Evolutionary conservation across 768 basidiomycete species (phyloP).

Genomic region (Dictyophora rubrovolvata): DNA sequence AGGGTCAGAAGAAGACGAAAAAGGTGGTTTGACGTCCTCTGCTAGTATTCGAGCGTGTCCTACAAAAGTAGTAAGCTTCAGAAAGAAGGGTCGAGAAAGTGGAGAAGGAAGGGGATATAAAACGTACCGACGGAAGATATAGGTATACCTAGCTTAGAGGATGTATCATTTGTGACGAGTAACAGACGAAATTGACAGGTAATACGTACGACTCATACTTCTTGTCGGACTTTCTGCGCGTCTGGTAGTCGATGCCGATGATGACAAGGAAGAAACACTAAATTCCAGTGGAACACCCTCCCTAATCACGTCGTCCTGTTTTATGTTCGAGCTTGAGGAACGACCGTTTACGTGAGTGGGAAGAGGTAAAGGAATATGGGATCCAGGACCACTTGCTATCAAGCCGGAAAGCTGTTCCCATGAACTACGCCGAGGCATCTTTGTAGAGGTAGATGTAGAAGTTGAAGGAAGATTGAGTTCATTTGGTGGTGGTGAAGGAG

Average conservation of each 20-base stretch:
- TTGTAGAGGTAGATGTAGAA: slow-evolving; percentile 31
- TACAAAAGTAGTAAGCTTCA: slow-evolving; percentile 21
- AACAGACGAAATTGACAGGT: background rate
- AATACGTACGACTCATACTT: slow-evolving; percentile 64
- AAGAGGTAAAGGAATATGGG: slow-evolving; percentile 58
- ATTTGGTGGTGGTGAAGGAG: slow-evolving; percentile 11
- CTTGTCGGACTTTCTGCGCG: slow-evolving; percentile 63
- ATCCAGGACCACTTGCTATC: slow-evolving; percentile 55
- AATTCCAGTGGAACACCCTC: slow-evolving; percentile 67
- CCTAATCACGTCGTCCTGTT: slow-evolving; percentile 47
- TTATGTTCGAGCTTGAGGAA: slow-evolving; percentile 15
- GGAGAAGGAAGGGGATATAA: slow-evolving; percentile 10
- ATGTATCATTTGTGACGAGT: background rate
- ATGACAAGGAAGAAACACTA: slow-evolving; percentile 26
- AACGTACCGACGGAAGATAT: slow-evolving; percentile 7
- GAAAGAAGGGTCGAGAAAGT: slow-evolving; percentile 4
- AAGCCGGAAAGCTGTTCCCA: slow-evolving; percentile 61
- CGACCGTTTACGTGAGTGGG: slow-evolving; percentile 31
- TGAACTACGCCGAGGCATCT: slow-evolving; percentile 45
- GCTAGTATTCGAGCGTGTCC: slow-evolving; percentile 79
- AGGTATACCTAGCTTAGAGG: background rate
- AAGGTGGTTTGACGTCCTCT: slow-evolving; percentile 45
- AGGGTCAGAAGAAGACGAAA: slow-evolving; percentile 11
- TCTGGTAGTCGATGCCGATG: slow-evolving; percentile 25
- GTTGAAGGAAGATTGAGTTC: slow-evolving; percentile 28